These are phyloP conservation scores for Russula earlei DNA, from an alignment of 768 basidiomycete species.

Conservation along the genomic window DNA sequence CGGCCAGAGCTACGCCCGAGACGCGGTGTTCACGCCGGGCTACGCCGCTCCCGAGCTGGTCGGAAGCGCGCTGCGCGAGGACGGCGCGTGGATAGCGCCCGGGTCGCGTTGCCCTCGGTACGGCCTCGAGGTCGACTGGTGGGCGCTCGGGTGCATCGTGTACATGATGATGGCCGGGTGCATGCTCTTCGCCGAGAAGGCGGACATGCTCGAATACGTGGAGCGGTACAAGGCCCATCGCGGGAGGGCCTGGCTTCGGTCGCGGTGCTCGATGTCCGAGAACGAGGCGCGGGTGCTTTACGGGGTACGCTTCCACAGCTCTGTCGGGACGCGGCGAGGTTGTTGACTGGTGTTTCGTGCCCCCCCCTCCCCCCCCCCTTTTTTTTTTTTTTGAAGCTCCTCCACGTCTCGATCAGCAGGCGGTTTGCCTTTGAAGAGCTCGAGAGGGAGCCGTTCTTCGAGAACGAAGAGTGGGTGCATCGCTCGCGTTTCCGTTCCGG, in stretches of 20 bases:
- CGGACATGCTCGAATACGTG: constrained; percentile 14
- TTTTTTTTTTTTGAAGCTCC: constrained; percentile 6
- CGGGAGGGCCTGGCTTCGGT: constrained; percentile 14
- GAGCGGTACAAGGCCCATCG: constrained; percentile 7
- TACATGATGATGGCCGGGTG: constrained; percentile 15
- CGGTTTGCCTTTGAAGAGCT: constrained; percentile 18
- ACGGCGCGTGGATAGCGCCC: constrained; percentile 14
- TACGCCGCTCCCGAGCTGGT: constrained; percentile 19
- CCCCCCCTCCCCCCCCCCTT: no score
- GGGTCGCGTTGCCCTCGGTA: constrained; percentile 11
- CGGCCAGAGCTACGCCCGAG: constrained; percentile 12
- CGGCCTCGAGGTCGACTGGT: constrained; percentile 20
- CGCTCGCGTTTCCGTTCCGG: not conserved
- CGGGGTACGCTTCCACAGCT: constrained; percentile 12
- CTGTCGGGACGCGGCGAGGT: no score
- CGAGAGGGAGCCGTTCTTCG: constrained; percentile 15
- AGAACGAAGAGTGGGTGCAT: constrained; percentile 15
- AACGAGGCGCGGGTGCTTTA: constrained; percentile 12
- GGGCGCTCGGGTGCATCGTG: constrained; percentile 21
- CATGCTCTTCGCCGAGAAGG: constrained; percentile 17
- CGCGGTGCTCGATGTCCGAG: constrained; percentile 9
- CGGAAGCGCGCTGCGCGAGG: constrained; percentile 1
- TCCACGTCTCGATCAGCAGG: constrained; percentile 13
- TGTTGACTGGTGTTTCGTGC: no score
- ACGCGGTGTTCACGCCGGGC: constrained; percentile 17